These are phyloP conservation scores for Cladophialophora yegresii DNA, from an alignment of 2,329 filamentous ascomycete species.

Conservation along the genomic window DNA sequence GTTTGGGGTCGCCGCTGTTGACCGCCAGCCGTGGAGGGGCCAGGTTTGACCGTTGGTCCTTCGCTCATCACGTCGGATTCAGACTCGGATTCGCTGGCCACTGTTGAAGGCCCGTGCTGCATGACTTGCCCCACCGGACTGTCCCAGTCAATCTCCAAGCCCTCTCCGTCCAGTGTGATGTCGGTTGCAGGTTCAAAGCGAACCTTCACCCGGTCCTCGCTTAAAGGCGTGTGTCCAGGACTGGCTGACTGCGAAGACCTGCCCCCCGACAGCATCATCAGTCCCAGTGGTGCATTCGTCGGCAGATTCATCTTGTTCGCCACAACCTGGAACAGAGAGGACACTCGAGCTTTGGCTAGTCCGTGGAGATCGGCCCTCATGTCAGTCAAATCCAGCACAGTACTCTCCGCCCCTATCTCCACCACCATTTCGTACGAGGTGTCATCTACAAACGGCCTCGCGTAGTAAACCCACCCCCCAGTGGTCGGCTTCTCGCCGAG, in stretches of 20 bases:
- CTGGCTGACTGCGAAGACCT: constrained; percentile 63
- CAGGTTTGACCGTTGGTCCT: constrained; percentile 15
- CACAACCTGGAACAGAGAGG: constrained; percentile 76
- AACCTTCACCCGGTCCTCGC: constrained; percentile 69
- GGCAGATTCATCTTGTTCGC: constrained; percentile 75
- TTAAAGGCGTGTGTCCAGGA: constrained; percentile 69
- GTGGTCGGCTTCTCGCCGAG: constrained; percentile 25
- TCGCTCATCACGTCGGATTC: constrained; percentile 32
- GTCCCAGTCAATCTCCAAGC: constrained; percentile 34
- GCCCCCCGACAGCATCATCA: constrained; percentile 66
- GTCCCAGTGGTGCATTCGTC: constrained; percentile 59
- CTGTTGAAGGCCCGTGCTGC: constrained; percentile 24
- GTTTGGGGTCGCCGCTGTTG: constrained; percentile 27
- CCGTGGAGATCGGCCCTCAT: constrained; percentile 72
- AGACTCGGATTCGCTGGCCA: constrained; percentile 26
- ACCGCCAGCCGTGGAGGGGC: constrained; percentile 1
- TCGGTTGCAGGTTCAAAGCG: constrained; percentile 58
- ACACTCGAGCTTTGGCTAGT: constrained; percentile 68
- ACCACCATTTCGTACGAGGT: constrained; percentile 72
- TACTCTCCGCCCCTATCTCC: constrained; percentile 70
- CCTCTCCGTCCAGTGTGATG: constrained; percentile 46
- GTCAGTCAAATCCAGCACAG: constrained; percentile 56
- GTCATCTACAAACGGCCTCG: constrained; percentile 82
- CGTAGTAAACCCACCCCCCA: constrained; percentile 70
- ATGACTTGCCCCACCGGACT: constrained; percentile 27